A percentile compares a stretch with the other conserved stretches of the same genome.
These are phyloP conservation scores for Dactylella cylindrospora DNA, from an alignment of 2,329 filamentous ascomycete genomes.

Conservation along the genomic window DNA sequence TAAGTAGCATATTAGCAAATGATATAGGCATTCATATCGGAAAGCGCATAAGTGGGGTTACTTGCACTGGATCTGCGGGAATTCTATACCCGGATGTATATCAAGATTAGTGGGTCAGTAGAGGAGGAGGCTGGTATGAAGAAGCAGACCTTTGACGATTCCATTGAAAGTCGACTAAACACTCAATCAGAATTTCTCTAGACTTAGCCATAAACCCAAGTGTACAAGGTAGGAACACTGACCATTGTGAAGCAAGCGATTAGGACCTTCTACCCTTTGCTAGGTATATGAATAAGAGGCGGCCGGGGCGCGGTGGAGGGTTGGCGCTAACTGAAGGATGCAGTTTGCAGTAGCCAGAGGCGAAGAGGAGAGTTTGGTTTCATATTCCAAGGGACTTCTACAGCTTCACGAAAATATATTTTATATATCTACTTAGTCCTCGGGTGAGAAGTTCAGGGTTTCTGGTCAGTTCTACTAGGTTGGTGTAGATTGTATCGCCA, in stretches of 20 bases:
- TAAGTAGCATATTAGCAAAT: constrained; percentile 50
- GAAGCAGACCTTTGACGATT: constrained; percentile 56
- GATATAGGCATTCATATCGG: not conserved
- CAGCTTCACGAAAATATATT: no score
- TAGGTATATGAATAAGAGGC: not conserved
- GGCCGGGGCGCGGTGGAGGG: not conserved
- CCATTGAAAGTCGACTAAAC: constrained; percentile 76
- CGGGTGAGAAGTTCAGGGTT: not conserved
- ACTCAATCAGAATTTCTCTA: not conserved
- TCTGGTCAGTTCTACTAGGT: not conserved
- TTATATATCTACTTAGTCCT: no score
- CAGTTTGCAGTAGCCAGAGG: constrained; percentile 3
- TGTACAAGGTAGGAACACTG: not conserved
- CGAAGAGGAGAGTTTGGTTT: not conserved
- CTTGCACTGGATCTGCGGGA: constrained; percentile 72
- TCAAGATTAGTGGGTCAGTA: no score
- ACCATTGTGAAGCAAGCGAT: constrained; percentile 11
- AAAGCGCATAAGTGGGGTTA: constrained; percentile 19
- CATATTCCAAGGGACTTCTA: not conserved
- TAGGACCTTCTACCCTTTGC: constrained; percentile 1
- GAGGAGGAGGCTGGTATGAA: not conserved
- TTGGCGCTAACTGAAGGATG: not conserved
- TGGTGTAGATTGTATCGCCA: not conserved
- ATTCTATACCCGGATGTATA: constrained; percentile 62
- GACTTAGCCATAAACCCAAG: not conserved